phyloP scores from a whole-genome alignment of 2,329 filamentous ascomycete genomes.

The Microcyclosporella mali region DNA sequence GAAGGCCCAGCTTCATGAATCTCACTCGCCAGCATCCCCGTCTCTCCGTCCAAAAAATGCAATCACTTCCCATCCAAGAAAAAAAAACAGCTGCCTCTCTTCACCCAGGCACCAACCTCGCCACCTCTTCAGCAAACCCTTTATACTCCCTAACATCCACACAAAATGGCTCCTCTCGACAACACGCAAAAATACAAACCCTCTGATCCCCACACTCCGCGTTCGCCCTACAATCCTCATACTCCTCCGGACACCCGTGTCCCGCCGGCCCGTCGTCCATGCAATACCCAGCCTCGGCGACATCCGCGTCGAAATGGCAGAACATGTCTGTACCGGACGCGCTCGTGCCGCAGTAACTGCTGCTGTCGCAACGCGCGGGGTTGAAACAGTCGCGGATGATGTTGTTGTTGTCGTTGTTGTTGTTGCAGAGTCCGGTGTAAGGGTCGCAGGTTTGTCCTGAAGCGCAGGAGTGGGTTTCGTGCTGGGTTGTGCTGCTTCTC shows the following conservation, averaged over 20 bases:
- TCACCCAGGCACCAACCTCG: no score
- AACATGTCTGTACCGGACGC: conserved; percentile 11
- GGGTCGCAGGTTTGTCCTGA: conserved; percentile 4
- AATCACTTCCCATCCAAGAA: no score
- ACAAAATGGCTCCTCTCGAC: conserved; percentile 15
- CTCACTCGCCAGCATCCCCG: no score
- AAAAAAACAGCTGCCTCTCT: no score
- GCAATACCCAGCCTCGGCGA: conserved; percentile 12
- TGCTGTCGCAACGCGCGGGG: conserved; percentile 8
- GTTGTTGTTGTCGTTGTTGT: no score
- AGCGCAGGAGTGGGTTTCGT: conserved; percentile 3
- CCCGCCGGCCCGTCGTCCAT: conserved; percentile 10
- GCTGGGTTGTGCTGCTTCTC: background rate
- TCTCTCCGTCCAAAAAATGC: no score
- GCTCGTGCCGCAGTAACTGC: conserved; percentile 12
- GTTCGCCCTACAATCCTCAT: conserved; percentile 14
- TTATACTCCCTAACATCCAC: conserved; percentile 15
- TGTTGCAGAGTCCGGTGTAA: conserved; percentile 4
- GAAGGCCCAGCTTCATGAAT: no score
- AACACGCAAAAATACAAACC: conserved; percentile 18
- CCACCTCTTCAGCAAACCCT: background rate
- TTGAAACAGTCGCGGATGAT: background rate
- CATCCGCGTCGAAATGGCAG: conserved; percentile 15
- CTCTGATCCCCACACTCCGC: conserved; percentile 12
- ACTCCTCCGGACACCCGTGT: conserved; percentile 9